Conservation (phyloP, 352 stramenopile species). For the Pythium dissotocum region DNA sequence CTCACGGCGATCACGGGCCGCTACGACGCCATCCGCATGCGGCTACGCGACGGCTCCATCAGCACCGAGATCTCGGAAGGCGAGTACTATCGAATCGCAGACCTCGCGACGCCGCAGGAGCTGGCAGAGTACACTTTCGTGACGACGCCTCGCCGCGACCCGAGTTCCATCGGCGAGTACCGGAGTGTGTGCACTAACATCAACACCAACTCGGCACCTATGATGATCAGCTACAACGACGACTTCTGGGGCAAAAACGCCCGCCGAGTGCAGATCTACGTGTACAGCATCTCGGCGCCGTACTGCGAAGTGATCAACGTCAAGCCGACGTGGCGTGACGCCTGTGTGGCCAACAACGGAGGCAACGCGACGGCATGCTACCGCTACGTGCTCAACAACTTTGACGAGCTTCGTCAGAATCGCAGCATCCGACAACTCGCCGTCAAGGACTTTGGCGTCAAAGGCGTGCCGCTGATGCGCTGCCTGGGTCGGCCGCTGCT, state of each 20-base stretch:
- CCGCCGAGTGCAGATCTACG: conserved; percentile 29
- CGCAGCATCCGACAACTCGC: conserved; percentile 36
- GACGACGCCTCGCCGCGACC: conserved; percentile 23
- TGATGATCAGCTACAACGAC: conserved; percentile 31
- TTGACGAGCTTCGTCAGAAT: conserved; percentile 35
- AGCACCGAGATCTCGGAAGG: conserved; percentile 25
- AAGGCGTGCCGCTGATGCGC: conserved; percentile 50
- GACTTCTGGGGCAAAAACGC: conserved; percentile 37
- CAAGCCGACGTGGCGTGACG: conserved; percentile 17
- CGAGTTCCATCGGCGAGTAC: conserved; percentile 25
- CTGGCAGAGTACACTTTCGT: conserved; percentile 27
- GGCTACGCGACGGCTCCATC: conserved; percentile 17
- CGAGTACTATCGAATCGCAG: conserved; percentile 5
- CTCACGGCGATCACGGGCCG: conserved; percentile 12
- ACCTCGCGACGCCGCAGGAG: conserved; percentile 29
- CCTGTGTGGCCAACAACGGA: conserved; percentile 33
- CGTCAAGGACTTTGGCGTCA: conserved; percentile 39
- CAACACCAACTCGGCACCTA: conserved; percentile 25
- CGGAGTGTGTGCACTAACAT: conserved; percentile 31
- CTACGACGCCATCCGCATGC: conserved; percentile 18
- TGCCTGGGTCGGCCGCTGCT: conserved; percentile 43
- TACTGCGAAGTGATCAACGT: conserved; percentile 28
- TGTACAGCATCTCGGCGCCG: conserved; percentile 38
- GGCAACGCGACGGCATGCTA: conserved; percentile 43
- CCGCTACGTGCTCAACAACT: conserved; percentile 52